Evolutionary conservation across 371 early-diverging fungal species (phyloP).

Genomic region (Actinomortierella wolfii): DNA sequence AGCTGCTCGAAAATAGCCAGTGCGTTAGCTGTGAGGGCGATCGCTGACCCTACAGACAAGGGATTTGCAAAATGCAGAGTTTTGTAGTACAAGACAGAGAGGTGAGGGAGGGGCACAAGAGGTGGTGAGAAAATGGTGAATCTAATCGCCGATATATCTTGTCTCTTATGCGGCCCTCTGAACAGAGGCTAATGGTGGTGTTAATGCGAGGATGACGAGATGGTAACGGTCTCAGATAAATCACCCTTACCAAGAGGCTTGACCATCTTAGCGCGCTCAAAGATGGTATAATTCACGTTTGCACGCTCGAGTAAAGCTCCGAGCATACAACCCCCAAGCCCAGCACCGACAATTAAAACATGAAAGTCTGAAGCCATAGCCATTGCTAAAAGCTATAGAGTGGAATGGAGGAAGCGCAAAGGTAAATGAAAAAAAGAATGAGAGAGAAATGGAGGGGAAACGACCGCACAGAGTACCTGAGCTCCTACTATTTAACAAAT

Average conservation of each 20-base stretch:
- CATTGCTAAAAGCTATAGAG: not conserved
- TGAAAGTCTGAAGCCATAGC: not conserved
- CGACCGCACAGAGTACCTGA: not conserved
- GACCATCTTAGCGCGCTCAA: slow-evolving; percentile 19
- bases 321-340: slow-evolving; percentile 18
- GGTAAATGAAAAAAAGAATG: not conserved
- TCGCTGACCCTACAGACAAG: slow-evolving; percentile 14
- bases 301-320: slow-evolving; percentile 19
- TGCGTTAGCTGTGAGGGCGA: slow-evolving; percentile 22
- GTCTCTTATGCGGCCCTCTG: too few species aligned
- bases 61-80: too few species aligned
- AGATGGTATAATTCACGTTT: slow-evolving; percentile 17
- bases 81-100: too few species aligned
- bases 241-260: slow-evolving; percentile 17
- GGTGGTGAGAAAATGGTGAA: too few species aligned
- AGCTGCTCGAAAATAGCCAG: slow-evolving; percentile 25
- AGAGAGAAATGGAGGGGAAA: not conserved
- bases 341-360: slow-evolving; percentile 23
- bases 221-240: too few species aligned
- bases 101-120: too few species aligned
- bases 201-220: too few species aligned
- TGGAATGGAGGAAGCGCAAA: not conserved
- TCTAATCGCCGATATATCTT: too few species aligned
- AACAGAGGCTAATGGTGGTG: too few species aligned
- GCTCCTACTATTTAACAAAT: slow-evolving; percentile 1